Conservation (phyloP, 225 moss, liverwort and hornwort species). For the Rhytidiadelphus loreus region DNA sequence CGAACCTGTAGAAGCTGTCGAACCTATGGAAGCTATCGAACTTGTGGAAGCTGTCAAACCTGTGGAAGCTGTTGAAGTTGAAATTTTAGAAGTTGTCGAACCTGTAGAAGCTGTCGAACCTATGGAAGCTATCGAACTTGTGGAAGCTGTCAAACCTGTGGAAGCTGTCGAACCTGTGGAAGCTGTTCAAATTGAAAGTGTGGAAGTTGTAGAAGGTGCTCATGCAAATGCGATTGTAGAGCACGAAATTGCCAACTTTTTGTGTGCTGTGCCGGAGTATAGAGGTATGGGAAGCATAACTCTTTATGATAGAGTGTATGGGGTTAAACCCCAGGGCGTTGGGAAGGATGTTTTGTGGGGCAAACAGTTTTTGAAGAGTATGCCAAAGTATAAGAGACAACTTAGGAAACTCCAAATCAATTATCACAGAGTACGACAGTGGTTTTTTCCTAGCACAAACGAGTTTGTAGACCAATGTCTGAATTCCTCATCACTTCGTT, state of each 20-base stretch:
- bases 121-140: no score
- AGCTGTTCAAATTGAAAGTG: no score
- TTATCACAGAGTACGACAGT: not conserved
- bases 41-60: no score
- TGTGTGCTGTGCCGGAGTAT: not conserved
- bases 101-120: no score
- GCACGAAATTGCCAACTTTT: not conserved
- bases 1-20: no score
- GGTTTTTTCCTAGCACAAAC: not conserved
- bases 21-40: no score
- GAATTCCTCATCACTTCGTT: not conserved
- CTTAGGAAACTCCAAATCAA: not conserved
- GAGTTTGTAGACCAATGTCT: not conserved
- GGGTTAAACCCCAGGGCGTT: not conserved
- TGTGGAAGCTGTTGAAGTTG: no score
- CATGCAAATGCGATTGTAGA: not conserved
- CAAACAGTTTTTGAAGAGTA: not conserved
- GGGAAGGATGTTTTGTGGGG: not conserved
- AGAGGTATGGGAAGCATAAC: no score
- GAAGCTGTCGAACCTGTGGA: no score
- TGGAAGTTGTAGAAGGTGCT: no score
- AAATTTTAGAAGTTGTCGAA: no score
- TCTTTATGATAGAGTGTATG: not conserved
- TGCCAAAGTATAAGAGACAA: not conserved
- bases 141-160: no score